These are phyloP conservation scores for Pisolithus sp. DNA, from an alignment of 768 basidiomycete genomes.

Conservation along the genomic window DNA sequence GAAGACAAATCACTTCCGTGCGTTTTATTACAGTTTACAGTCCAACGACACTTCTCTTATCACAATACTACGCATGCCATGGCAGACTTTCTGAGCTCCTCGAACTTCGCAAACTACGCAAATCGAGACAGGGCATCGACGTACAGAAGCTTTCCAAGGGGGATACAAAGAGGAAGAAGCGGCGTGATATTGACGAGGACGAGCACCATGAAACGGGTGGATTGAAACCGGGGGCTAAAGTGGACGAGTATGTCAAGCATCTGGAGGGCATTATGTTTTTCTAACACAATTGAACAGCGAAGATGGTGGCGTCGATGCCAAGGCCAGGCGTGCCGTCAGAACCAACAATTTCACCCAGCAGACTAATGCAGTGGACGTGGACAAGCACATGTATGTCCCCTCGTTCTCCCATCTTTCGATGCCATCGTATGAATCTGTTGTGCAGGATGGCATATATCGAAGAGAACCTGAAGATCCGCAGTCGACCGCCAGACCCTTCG, in stretches of 20 bases:
- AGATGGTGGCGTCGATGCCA: conserved; percentile 60
- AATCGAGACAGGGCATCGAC: conserved; percentile 77
- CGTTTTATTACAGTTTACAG: conserved; percentile 15
- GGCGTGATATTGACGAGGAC: conserved; percentile 37
- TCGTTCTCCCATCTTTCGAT: not conserved
- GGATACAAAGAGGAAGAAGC: conserved; percentile 67
- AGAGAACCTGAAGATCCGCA: conserved; percentile 76
- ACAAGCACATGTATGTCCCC: conserved; percentile 85
- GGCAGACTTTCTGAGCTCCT: conserved; percentile 75
- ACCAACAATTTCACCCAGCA: conserved; percentile 96
- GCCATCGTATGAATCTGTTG: not conserved
- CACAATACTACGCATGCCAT: not conserved
- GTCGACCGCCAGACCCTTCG: conserved; percentile 45
- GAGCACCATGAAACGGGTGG: conserved; percentile 35
- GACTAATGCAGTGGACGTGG: conserved; percentile 91
- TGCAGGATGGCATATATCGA: conserved; percentile 97
- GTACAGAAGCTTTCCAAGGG: conserved; percentile 79
- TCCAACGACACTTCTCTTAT: not conserved
- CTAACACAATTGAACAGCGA: conserved; percentile 34
- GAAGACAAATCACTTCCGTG: conserved; percentile 43
- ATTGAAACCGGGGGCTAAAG: conserved; percentile 44
- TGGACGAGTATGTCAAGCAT: conserved; percentile 43
- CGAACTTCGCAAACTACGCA: conserved; percentile 72
- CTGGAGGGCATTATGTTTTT: too few species aligned
- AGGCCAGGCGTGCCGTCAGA: conserved; percentile 67